phyloP scores from a whole-genome alignment of 2,329 filamentous ascomycete species.

The Kalmusia sp. region DNA sequence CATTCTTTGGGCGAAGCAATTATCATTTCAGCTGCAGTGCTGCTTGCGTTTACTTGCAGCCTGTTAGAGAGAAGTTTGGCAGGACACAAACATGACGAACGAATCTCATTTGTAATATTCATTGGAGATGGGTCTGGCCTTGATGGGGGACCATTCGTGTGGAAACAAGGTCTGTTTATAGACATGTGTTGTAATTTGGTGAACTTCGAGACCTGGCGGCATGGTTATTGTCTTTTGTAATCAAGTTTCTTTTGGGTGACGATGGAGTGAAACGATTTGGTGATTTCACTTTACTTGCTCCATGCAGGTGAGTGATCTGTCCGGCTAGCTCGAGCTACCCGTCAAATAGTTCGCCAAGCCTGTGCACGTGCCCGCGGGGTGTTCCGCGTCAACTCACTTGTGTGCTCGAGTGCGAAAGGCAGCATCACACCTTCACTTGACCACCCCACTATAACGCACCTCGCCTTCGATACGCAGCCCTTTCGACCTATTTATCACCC shows the following conservation, averaged over 20 bases:
- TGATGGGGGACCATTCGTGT: constrained; percentile 6
- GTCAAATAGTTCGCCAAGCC: constrained; percentile 23
- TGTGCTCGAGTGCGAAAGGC: constrained; percentile 24
- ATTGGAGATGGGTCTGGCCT: constrained; percentile 5
- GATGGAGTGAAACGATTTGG: too few relatives aligned
- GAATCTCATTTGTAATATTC: constrained; percentile 40
- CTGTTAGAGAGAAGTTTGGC: constrained; percentile 13
- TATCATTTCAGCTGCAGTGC: constrained; percentile 6
- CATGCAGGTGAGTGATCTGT: constrained; percentile 20
- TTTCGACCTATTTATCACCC: not conserved
- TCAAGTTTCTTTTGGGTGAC: not conserved
- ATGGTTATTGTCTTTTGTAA: not conserved
- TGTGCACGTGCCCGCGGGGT: constrained; percentile 21
- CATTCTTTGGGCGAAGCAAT: constrained; percentile 7
- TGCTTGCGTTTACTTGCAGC: not conserved
- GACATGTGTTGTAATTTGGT: constrained; percentile 5
- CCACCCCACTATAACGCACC: constrained; percentile 11
- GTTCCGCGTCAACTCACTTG: constrained; percentile 30
- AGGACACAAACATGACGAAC: constrained; percentile 20
- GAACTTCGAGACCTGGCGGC: not conserved
- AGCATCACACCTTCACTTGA: constrained; percentile 18
- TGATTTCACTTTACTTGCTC: not conserved
- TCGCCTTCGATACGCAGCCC: constrained; percentile 3
- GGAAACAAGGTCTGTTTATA: not conserved
- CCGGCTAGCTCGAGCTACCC: constrained; percentile 24